Evolutionary conservation across 2,329 filamentous ascomycete genomes (phyloP).

Genomic region (Blumeria graminis): DNA sequence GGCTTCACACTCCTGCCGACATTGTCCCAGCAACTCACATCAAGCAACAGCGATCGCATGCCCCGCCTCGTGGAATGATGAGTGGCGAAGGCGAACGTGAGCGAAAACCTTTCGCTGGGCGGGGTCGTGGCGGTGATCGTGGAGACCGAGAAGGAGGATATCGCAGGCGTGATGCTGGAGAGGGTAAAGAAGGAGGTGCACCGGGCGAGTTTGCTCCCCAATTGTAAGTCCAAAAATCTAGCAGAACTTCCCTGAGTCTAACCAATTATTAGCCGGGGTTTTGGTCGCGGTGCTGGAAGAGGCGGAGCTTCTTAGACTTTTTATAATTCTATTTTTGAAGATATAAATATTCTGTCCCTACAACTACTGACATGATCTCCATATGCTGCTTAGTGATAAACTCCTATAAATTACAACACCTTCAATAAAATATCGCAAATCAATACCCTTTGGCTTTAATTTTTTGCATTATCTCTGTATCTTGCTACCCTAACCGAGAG

Average conservation of each 20-base stretch:
- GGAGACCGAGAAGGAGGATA: constrained; percentile 67
- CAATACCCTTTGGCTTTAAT: no score
- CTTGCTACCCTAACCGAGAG: no score
- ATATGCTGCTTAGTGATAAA: no score
- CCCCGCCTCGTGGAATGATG: constrained; percentile 76
- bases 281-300: constrained; percentile 51
- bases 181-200: constrained; percentile 75
- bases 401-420: no score
- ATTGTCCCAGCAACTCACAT: constrained; percentile 99
- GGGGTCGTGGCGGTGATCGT: constrained; percentile 43
- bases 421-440: no score
- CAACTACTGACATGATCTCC: not conserved
- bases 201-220: constrained; percentile 78
- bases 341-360: not conserved
- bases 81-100: constrained; percentile 60
- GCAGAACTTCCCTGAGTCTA: constrained; percentile 10
- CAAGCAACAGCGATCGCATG: constrained; percentile 98
- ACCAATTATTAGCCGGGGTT: constrained; percentile 42
- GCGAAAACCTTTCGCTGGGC: constrained; percentile 57
- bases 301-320: constrained; percentile 27
- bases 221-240: constrained; percentile 35
- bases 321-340: not conserved
- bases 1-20: constrained; percentile 98
- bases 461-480: no score
- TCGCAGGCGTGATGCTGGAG: constrained; percentile 59